These are phyloP conservation scores for Acer saccharum DNA, from an alignment of 345 rosid genomes.

Conservation along the genomic window DNA sequence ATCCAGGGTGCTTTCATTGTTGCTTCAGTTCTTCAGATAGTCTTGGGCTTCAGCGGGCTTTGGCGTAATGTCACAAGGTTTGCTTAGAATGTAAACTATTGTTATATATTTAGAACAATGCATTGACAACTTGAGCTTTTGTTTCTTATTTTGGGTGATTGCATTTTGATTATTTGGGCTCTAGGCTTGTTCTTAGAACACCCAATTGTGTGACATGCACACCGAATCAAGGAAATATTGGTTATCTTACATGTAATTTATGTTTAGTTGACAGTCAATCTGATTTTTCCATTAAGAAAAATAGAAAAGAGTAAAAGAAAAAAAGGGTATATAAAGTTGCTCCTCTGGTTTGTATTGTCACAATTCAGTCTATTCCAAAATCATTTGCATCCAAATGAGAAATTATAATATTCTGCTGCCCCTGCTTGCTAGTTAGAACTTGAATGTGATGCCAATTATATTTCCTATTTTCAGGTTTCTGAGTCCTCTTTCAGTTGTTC, in stretches of 20 bases:
- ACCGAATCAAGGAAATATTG: neutral
- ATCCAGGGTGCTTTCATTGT: constrained; percentile 94
- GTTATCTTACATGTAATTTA: neutral
- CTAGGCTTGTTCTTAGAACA: neutral
- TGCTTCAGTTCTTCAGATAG: constrained; percentile 94
- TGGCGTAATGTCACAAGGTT: constrained; percentile 95
- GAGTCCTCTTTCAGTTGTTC: constrained; percentile 92
- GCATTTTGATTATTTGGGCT: neutral
- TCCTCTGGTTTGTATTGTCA: neutral
- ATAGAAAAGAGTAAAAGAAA: neutral
- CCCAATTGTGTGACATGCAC: neutral
- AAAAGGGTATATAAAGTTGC: neutral
- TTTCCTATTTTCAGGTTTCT: constrained; percentile 63
- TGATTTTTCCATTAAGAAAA: constrained; percentile 9
- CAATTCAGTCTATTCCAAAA: neutral
- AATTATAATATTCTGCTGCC: neutral
- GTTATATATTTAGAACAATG: constrained; percentile 7
- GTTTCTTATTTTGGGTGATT: neutral
- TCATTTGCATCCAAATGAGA: neutral
- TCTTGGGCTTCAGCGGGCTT: constrained; percentile 97
- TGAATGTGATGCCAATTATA: neutral
- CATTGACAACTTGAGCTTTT: neutral
- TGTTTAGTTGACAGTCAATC: constrained; percentile 2
- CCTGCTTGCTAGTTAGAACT: neutral
- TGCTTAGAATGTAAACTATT: constrained; percentile 22